phyloP scores from a whole-genome alignment of 345 rosid genomes.

The Barbarea vulgaris region DNA sequence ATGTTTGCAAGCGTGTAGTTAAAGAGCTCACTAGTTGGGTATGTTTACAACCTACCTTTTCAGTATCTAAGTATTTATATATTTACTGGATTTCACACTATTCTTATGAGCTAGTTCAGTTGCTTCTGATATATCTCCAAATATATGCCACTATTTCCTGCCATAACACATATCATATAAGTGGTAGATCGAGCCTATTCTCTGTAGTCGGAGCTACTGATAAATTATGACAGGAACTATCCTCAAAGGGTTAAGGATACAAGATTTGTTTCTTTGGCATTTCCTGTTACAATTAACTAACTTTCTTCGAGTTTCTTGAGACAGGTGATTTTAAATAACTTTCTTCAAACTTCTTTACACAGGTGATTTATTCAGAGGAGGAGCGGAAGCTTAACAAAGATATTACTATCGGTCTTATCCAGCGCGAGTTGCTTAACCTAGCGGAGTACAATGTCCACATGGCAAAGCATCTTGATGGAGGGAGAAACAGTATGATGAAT shows the following conservation, averaged over 20 bases:
- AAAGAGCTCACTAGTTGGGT: constrained; percentile 99
- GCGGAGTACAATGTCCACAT: constrained; percentile 94
- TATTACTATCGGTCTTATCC: constrained; percentile 82
- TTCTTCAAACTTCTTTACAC: constrained; percentile 25
- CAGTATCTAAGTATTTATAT: constrained; percentile 7
- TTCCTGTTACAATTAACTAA: constrained; percentile 9
- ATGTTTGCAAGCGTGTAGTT: constrained; percentile 90
- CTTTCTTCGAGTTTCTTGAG: constrained; percentile 20
- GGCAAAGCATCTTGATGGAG: constrained; percentile 95
- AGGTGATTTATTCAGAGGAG: constrained; percentile 96
- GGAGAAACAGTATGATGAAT: constrained; percentile 77
- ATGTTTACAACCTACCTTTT: constrained; percentile 41
- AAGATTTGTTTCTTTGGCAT: neutral
- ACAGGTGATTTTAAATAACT: constrained; percentile 63
- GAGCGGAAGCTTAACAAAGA: constrained; percentile 93
- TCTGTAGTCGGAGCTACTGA: constrained; percentile 12
- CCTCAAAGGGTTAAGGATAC: neutral
- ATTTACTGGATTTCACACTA: neutral
- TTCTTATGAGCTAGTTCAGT: neutral
- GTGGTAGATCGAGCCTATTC: neutral
- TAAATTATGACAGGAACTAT: neutral
- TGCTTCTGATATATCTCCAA: neutral
- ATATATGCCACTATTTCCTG: neutral
- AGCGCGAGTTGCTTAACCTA: constrained; percentile 80
- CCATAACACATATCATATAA: neutral